Evolutionary conservation across 2,329 filamentous ascomycete species (phyloP), one percentile per base, ranked within the genome.

Genomic region (Aureobasidium sp.): DNA sequence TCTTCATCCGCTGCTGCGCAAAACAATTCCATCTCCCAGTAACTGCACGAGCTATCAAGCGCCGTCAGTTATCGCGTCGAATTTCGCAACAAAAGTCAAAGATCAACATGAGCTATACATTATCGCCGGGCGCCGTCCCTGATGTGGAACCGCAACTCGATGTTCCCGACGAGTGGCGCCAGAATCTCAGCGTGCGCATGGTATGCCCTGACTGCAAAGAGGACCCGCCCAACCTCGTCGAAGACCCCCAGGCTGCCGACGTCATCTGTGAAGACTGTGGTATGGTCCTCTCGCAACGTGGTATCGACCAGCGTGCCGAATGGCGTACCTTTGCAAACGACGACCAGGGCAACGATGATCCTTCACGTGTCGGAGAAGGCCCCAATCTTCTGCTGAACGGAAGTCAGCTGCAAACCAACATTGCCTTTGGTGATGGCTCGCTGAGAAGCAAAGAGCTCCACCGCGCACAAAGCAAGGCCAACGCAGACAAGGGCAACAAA

Each of bases 261-360:
- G 90, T 95, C 73, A 91, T 99, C 61, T 99, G 94, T 73, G 89
- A 84, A 63, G 91, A 88, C 64, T 99, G 94, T 70, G 94, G 94
- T 39, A 81, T 97, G 37, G 94, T 99, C 5, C 83, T 99, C 34
- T 89, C 89, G 63, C 89, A 93, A 70, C 88, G 91, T 67, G 91
- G 94, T 73, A 92, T 99, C 71, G 95, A 99, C 73, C 95, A 90
- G 64, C 89, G 95, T 65, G 96, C 91, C 52, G 94, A 99, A 78
- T 99, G 94, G 94, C 90, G 94, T 73, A 99, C 94, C 0, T 99
- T 99, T 77, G 91, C 92, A 72, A 97, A 97, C 73, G 94, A 99
- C 71, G 95, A 99, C 73, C 91, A 96, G 74, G 91, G 90, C 70
- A 92, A 90, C 71, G 95, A 97, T 69, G 94, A 99, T 68, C 94